These are phyloP conservation scores for Hansenula sp. DNA, from an alignment of 1,139 yeast genomes.

Conservation along the genomic window DNA sequence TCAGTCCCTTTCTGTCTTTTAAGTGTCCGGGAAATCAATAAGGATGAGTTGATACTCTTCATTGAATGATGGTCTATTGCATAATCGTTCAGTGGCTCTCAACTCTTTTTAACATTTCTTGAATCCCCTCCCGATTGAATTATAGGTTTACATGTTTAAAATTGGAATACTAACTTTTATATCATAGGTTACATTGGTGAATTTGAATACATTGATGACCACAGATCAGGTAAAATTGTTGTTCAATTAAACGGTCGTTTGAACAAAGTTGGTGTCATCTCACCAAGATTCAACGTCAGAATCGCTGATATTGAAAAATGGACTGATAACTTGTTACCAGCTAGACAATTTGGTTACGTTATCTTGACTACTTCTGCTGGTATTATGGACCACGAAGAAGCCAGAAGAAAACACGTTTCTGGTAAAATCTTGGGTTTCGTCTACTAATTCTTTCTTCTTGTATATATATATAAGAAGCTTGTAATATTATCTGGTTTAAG, in stretches of 20 bases:
- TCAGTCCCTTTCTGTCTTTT: conserved; percentile 96
- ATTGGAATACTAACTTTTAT: conserved; percentile 15
- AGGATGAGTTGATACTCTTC: background rate
- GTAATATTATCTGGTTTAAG: background rate
- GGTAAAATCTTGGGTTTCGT: conserved; percentile 97
- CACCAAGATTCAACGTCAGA: conserved; percentile 97
- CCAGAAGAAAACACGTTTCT: conserved; percentile 99
- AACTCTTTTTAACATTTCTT: background rate
- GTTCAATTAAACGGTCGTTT: conserved; percentile 96
- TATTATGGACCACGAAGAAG: conserved; percentile 99
- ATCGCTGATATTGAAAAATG: conserved; percentile 93
- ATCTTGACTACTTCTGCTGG: conserved; percentile 99
- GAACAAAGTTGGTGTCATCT: conserved; percentile 97
- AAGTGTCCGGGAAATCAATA: conserved; percentile 72
- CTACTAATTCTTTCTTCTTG: conserved; percentile 43
- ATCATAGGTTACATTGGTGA: conserved; percentile 88
- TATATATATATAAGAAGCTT: too few relatives aligned
- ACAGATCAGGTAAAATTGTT: conserved; percentile 97
- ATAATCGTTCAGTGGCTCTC: background rate
- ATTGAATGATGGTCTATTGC: background rate
- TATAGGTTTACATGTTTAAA: background rate
- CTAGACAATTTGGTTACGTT: conserved; percentile 97
- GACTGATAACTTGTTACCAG: conserved; percentile 96
- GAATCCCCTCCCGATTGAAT: background rate
- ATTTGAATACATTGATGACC: conserved; percentile 98